phyloP scores from a whole-genome alignment of 2,329 filamentous ascomycete genomes.

The Leptoxyphium fumago region DNA sequence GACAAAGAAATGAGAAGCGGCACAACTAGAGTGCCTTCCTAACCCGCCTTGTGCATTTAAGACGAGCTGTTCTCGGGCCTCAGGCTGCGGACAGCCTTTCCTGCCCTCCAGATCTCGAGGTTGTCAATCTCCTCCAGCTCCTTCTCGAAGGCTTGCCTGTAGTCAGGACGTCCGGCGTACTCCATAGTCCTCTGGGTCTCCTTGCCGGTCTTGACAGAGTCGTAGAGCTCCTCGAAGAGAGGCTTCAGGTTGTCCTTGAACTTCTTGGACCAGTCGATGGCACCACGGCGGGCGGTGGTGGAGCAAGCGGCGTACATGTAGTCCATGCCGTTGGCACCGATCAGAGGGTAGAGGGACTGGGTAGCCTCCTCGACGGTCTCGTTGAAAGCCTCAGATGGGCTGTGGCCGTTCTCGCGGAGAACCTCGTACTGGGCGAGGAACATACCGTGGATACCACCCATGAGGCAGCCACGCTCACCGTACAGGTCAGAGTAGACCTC shows the following conservation, averaged over 20 bases:
- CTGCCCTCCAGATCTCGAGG: slow-evolving; percentile 97
- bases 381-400: slow-evolving; percentile 97
- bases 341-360: slow-evolving; percentile 93
- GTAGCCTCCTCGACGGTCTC: slow-evolving; percentile 99
- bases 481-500: slow-evolving; percentile 99
- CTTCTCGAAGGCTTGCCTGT: slow-evolving; percentile 92
- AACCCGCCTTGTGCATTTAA: too few relatives aligned
- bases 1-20: too few relatives aligned
- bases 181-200: slow-evolving; percentile 95
- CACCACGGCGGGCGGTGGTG: slow-evolving; percentile 92
- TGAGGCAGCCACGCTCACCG: slow-evolving; percentile 98
- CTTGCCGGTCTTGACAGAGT: slow-evolving; percentile 74
- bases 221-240: slow-evolving; percentile 94
- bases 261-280: slow-evolving; percentile 92
- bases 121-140: slow-evolving; percentile 98
- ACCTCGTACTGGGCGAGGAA: slow-evolving; percentile 99
- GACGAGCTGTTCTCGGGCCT: slow-evolving; percentile 21
- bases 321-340: slow-evolving; percentile 97
- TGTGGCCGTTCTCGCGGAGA: slow-evolving; percentile 95
- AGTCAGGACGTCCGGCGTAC: slow-evolving; percentile 91
- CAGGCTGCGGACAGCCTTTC: slow-evolving; percentile 71
- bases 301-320: slow-evolving; percentile 99
- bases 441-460: slow-evolving; percentile 99
- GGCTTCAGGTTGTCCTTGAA: slow-evolving; percentile 99
- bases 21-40: too few relatives aligned